These are phyloP conservation scores for Lactarius deliciosus DNA, from an alignment of 768 basidiomycete species.

Conservation along the genomic window DNA sequence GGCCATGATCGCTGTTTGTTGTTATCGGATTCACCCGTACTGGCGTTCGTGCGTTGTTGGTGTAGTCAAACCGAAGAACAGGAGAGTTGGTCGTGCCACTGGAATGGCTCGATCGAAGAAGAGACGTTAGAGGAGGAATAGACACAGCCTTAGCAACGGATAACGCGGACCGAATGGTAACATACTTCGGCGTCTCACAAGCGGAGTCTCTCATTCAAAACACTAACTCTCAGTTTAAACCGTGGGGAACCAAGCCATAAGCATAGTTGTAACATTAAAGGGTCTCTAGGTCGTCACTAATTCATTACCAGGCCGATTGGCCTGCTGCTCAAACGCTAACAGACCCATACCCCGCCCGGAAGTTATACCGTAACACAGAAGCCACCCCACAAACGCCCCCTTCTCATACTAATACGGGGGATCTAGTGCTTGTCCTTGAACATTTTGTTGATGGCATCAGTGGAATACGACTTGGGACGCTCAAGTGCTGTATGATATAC, in stretches of 20 bases:
- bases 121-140: neutral
- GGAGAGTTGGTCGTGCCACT: constrained; percentile 14
- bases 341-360: neutral
- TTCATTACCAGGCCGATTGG: constrained; percentile 15
- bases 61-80: neutral
- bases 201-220: too few relatives aligned
- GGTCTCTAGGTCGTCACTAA: constrained; percentile 2
- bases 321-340: constrained; percentile 17
- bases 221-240: neutral
- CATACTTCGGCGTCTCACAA: too few relatives aligned
- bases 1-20: constrained; percentile 48
- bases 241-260: constrained; percentile 6
- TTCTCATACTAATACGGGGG: neutral
- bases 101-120: neutral
- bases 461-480: constrained; percentile 90
- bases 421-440: constrained; percentile 56
- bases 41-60: neutral
- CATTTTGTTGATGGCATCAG: constrained; percentile 73
- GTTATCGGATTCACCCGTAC: neutral
- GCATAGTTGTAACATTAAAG: constrained; percentile 16
- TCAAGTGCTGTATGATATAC: constrained; percentile 59
- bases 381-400: constrained; percentile 13
- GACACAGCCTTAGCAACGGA: neutral
- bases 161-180: neutral
- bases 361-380: constrained; percentile 6